phyloP scores from a whole-genome alignment of 2,329 filamentous ascomycete species.

The Penicillium olsonii region DNA sequence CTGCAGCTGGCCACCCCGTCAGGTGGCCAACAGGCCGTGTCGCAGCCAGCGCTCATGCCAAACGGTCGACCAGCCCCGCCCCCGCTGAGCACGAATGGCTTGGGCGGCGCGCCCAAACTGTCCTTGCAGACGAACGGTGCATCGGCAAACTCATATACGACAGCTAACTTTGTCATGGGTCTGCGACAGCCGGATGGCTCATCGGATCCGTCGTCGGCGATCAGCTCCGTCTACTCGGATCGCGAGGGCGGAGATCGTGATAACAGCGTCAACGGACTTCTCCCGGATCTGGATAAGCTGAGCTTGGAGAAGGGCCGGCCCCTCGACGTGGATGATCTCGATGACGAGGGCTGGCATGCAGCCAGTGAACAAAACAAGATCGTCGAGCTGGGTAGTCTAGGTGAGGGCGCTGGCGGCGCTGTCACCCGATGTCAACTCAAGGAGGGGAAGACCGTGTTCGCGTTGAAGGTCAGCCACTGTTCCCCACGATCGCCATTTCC shows the following conservation, averaged over 20 bases:
- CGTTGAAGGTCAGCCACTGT: constrained; percentile 72
- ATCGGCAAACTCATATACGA: constrained; percentile 79
- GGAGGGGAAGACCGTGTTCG: constrained; percentile 91
- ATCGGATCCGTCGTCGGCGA: constrained; percentile 84
- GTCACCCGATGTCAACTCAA: constrained; percentile 89
- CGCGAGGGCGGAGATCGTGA: constrained; percentile 79
- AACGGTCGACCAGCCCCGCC: constrained; percentile 57
- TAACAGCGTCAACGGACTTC: constrained; percentile 73
- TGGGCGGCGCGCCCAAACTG: constrained; percentile 75
- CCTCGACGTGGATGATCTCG: constrained; percentile 88
- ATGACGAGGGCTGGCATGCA: constrained; percentile 93
- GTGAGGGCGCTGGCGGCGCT: constrained; percentile 92
- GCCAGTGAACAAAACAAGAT: constrained; percentile 88
- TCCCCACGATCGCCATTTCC: neutral
- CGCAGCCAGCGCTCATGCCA: constrained; percentile 62
- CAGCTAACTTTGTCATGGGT: constrained; percentile 77
- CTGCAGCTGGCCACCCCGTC: constrained; percentile 85
- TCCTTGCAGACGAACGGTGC: constrained; percentile 79
- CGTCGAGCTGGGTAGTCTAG: constrained; percentile 81
- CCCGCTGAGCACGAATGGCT: constrained; percentile 66
- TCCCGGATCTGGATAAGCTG: constrained; percentile 77
- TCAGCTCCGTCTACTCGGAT: constrained; percentile 81
- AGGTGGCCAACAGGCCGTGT: constrained; percentile 69
- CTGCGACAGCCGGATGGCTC: constrained; percentile 63
- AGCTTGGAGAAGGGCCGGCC: constrained; percentile 79